A percentile compares a stretch with the other conserved stretches of the same genome.
Evolutionary conservation across 2,329 filamentous ascomycete species (phyloP).

Genomic region (Hymenoscyphus linearis): DNA sequence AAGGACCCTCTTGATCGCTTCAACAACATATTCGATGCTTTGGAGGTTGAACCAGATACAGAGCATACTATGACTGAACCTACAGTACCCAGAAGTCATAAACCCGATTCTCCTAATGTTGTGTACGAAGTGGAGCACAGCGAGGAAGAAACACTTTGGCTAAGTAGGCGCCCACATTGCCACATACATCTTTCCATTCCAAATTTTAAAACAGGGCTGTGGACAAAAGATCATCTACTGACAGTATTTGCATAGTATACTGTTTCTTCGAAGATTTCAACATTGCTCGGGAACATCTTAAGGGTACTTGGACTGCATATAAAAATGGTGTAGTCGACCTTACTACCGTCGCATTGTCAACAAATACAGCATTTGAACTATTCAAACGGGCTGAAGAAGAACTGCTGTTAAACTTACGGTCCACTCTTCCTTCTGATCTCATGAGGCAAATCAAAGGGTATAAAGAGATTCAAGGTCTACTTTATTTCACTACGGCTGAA

Average conservation of each 20-base stretch:
- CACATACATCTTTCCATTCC: too few species aligned
- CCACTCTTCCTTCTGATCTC: neutral
- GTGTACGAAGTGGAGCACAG: neutral
- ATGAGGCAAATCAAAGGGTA: neutral
- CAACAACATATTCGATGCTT: conserved; percentile 3
- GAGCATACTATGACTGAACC: conserved; percentile 2
- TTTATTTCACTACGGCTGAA: neutral
- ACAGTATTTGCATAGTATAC: neutral
- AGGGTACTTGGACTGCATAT: neutral
- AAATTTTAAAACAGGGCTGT: too few species aligned
- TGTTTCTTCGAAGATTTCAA: neutral
- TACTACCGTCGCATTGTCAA: neutral
- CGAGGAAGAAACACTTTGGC: neutral
- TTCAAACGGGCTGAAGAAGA: neutral
- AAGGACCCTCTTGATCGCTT: conserved; percentile 18
- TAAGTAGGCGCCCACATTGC: neutral
- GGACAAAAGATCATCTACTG: too few species aligned
- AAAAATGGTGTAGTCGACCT: neutral
- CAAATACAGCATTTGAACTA: neutral
- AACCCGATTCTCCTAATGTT: neutral
- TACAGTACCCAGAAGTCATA: neutral
- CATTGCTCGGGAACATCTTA: neutral
- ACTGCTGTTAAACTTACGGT: neutral
- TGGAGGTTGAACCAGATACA: conserved; percentile 3
- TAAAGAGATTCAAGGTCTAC: neutral